Conservation (phyloP, 2,329 filamentous ascomycete species). For the Septoria linicola region DNA sequence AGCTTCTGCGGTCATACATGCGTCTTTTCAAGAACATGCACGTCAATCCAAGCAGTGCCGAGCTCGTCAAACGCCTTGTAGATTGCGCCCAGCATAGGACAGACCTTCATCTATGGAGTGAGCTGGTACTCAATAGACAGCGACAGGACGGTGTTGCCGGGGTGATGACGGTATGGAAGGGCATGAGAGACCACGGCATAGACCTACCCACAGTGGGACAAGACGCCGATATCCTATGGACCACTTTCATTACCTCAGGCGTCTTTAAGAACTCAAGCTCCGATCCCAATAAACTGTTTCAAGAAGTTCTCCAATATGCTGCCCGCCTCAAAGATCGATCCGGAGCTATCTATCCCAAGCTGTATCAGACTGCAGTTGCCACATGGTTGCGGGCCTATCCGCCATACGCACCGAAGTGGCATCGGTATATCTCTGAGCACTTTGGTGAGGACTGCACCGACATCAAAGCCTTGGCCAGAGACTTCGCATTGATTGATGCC, state of each 20-base stretch:
- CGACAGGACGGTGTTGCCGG: slow-evolving; percentile 45
- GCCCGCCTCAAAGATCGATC: slow-evolving; percentile 5
- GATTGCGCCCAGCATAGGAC: slow-evolving; percentile 33
- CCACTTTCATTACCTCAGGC: slow-evolving; percentile 44
- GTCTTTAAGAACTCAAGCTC: slow-evolving; percentile 17
- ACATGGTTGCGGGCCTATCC: slow-evolving; percentile 38
- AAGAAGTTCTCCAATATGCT: slow-evolving; percentile 10
- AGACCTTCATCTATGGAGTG: slow-evolving; percentile 43
- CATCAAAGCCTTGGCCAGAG: slow-evolving; percentile 24
- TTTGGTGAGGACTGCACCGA: slow-evolving; percentile 36
- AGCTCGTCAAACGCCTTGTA: slow-evolving; percentile 32
- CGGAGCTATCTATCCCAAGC: slow-evolving; percentile 1
- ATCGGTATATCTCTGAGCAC: slow-evolving; percentile 38
- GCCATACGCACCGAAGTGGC: slow-evolving; percentile 31
- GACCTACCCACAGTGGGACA: slow-evolving; percentile 42
- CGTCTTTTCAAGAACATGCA: slow-evolving; percentile 37
- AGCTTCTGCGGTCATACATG: slow-evolving; percentile 11
- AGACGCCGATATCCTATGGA: slow-evolving; percentile 49
- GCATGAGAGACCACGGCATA: slow-evolving; percentile 39
- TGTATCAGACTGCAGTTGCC: slow-evolving; percentile 36
- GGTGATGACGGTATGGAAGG: slow-evolving; percentile 46
- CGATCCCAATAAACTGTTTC: slow-evolving; percentile 4
- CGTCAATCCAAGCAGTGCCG: slow-evolving; percentile 20
- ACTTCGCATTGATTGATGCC: slow-evolving; percentile 23
- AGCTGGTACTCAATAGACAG: slow-evolving; percentile 43